These are phyloP conservation scores for Ehretia macrophylla DNA, from an alignment of 257 asterid species.

Conservation along the genomic window DNA sequence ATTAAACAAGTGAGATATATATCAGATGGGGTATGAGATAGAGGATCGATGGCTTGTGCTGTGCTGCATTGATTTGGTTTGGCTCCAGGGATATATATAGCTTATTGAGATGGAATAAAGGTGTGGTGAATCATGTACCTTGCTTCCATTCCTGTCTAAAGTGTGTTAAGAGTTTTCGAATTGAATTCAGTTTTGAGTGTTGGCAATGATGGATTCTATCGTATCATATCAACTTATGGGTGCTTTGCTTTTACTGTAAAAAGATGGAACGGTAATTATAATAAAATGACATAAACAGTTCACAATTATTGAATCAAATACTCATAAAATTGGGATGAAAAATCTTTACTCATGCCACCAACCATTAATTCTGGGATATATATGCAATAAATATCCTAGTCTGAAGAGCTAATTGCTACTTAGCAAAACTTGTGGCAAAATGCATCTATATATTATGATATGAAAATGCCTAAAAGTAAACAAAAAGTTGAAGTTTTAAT, in stretches of 20 bases:
- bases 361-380: too few relatives aligned
- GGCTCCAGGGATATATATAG: conserved; percentile 32
- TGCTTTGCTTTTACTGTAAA: not conserved
- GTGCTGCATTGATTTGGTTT: conserved; percentile 14
- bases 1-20: not conserved
- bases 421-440: too few relatives aligned
- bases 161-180: conserved; percentile 32
- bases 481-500: too few relatives aligned
- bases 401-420: too few relatives aligned
- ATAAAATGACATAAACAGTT: too few relatives aligned
- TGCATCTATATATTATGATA: too few relatives aligned
- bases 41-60: not conserved
- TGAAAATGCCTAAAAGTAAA: too few relatives aligned
- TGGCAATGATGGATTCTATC: not conserved
- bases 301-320: too few relatives aligned
- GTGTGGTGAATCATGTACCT: conserved; percentile 47
- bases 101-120: conserved; percentile 38
- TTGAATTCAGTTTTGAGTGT: conserved; percentile 30
- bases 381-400: not conserved
- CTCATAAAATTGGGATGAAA: too few relatives aligned
- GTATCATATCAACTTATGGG: not conserved
- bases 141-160: conserved; percentile 49
- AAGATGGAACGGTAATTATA: too few relatives aligned
- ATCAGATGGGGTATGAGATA: not conserved
- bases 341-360: not conserved